Conservation (phyloP, 345 rosid genomes). For the Camelina sativa region DNA sequence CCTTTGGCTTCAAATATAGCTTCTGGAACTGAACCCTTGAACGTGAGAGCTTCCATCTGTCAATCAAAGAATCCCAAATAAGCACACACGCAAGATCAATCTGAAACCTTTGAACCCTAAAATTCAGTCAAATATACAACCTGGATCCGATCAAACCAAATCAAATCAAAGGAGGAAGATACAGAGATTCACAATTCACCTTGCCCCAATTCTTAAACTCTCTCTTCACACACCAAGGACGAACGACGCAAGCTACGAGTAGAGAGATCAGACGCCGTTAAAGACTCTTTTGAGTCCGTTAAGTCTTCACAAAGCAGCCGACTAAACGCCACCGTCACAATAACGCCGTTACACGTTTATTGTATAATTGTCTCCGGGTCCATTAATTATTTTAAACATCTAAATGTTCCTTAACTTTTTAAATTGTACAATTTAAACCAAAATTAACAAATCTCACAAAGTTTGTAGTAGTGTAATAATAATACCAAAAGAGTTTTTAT, state of each 20-base stretch:
- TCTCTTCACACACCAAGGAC: neutral
- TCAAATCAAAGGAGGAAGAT: neutral
- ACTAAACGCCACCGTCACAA: slow-evolving; percentile 19
- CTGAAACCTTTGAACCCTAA: slow-evolving; percentile 8
- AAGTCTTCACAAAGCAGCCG: neutral
- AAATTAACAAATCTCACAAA: slow-evolving; percentile 16
- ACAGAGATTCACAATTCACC: slow-evolving; percentile 15
- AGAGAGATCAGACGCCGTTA: slow-evolving; percentile 34
- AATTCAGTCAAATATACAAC: slow-evolving; percentile 3
- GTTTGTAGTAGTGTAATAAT: neutral
- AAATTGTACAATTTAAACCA: neutral
- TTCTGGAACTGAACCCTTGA: slow-evolving; percentile 72
- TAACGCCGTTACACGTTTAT: slow-evolving; percentile 34
- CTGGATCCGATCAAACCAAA: slow-evolving; percentile 23
- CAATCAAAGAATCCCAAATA: slow-evolving; percentile 22
- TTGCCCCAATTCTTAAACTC: neutral
- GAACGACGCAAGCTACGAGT: neutral
- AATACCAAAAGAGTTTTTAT: neutral
- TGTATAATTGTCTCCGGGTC: neutral
- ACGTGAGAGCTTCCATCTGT: slow-evolving; percentile 70
- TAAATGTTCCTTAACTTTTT: slow-evolving; percentile 22
- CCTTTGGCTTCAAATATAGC: slow-evolving; percentile 72
- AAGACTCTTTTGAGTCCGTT: neutral
- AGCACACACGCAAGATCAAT: slow-evolving; percentile 7
- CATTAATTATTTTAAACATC: neutral